Conservation (phyloP, 2,329 filamentous ascomycete genomes). For the Xylaria sp. region DNA sequence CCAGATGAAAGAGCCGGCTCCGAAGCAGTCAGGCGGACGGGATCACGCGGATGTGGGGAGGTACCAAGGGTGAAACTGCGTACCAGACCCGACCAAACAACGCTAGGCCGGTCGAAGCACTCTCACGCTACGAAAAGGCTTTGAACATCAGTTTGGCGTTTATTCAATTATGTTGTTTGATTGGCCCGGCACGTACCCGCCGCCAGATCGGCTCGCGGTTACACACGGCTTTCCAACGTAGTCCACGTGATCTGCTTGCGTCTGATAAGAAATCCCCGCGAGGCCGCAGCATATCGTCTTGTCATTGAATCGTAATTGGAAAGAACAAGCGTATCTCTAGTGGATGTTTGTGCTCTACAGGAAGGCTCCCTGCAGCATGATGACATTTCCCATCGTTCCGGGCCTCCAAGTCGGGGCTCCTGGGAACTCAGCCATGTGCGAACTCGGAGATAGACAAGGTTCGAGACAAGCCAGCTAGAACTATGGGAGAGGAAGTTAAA, state of each 20-base stretch:
- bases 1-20: conserved; percentile 7
- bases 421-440: conserved; percentile 29
- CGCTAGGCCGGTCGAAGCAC: conserved; percentile 30
- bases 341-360: conserved; percentile 38
- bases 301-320: conserved; percentile 47
- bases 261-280: conserved; percentile 45
- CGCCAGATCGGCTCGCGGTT: conserved; percentile 42
- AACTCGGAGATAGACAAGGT: conserved; percentile 39
- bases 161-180: conserved; percentile 37
- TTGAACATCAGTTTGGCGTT: conserved; percentile 14
- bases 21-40: conserved; percentile 16
- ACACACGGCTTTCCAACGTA: conserved; percentile 46
- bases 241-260: conserved; percentile 46
- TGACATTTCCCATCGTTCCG: conserved; percentile 34
- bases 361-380: conserved; percentile 37
- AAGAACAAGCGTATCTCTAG: conserved; percentile 35
- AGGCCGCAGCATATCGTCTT: conserved; percentile 40
- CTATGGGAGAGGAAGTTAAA: conserved; percentile 30
- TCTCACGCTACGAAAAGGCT: conserved; percentile 8
- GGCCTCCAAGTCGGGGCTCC: conserved; percentile 17
- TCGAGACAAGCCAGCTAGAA: conserved; percentile 27
- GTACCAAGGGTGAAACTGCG: conserved; percentile 9
- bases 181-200: conserved; percentile 45
- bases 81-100: conserved; percentile 2
- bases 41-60: conserved; percentile 28